Base-by-base conservation (phyloP, 2,329 filamentous ascomycete species). In the Colletotrichum orchidophilum region DNA sequence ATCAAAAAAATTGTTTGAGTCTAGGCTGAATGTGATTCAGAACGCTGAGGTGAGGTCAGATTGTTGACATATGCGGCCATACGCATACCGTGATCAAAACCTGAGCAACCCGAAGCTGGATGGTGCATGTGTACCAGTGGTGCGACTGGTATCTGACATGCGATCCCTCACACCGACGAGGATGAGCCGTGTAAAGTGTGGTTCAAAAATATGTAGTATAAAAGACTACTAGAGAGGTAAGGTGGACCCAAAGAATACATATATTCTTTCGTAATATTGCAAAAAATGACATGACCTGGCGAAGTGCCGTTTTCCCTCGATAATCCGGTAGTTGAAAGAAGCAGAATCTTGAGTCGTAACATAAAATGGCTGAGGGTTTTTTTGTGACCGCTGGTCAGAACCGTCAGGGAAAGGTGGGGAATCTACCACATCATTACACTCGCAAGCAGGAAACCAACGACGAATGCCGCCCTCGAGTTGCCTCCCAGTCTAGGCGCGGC, bases 391-490 rank as follows among this genome's bases (percentile, higher is more conserved):
- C 39, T 46, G 39, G 21, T 46, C 18, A 46, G 18, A 46, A 46
- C 39, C 39, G 39, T 15, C 39, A 3, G 39, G n/a, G n/a, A n/a
- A n/a, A n/a, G n/a, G n/a, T n/a, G 18, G 39, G 39, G 39, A 46
- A 46, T 33, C 12, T 35, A 71, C 68, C 64, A 71, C 33, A 49
- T 58, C 21, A 63, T 55, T 8, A 71, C 31, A 31, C 68, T 71
- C 15, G 68, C 68, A 2, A 71, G 68, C 58, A 71, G 31, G 18
- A 67, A 26, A 1, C 68, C 68, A 24, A 68, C 53, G 1, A 58
- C 58, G 11, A 68, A 49, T 1, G 64, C 68, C 9, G 68, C 68
- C 64, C 66, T 71, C 6, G 68, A 68, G 52, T 59, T 71, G 52
- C 68, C 67, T 8, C 52, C 53, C 13, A 29, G 53, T n/a, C n/a